Evolutionary conservation across 345 rosid species (phyloP), one percentile per base, ranked within the genome.

Genomic region (Excoecaria agallocha): DNA sequence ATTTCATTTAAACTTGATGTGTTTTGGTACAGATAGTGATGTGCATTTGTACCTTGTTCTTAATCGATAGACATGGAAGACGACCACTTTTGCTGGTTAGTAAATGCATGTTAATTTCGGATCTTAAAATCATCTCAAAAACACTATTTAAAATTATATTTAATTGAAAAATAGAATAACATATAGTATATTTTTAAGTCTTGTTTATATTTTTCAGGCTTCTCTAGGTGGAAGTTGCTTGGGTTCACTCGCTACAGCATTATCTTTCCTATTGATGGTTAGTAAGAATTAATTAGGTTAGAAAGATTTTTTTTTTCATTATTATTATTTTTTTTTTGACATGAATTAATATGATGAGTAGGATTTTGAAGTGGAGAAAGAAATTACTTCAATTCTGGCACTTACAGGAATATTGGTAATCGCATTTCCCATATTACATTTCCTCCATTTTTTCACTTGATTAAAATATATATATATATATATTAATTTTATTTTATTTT

Each of bases 201-300:
- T 19, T 4, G 12, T n/a, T 19, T 16, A 8, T 55, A 3, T 56
- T 58, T 0, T 60, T 54, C 76, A 84, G 88, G 72, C 73, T 25
- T 81, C 87, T 30, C 69, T 81, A 3, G 45, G 46, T 6, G 89
- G 87, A 76, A 22, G 78, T 70, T 82, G 84, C 80, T 72, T 83
- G 5, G 74, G 79, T 67, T 66, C 69, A 51, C 59, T 78, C 51
- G 69, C 87, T 39, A 45, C 79, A 12, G 96, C 88, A 12, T 67
- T 83, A 17, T 69, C 87, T 67, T 91, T 89, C 76, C 66, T 76
- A 48, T 57, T 87, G 8, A 79, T 88, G 94, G 97, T 66, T 66
- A 3, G 13, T 37, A 62, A 12, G 12, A 35, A 15, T 50, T 48
- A 20, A 3, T 30, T 30, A 30, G 30, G n/a, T n/a, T n/a, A n/a